These are phyloP conservation scores for Phytopythium sindhum DNA, from an alignment of 352 stramenopile species.

Conservation along the genomic window DNA sequence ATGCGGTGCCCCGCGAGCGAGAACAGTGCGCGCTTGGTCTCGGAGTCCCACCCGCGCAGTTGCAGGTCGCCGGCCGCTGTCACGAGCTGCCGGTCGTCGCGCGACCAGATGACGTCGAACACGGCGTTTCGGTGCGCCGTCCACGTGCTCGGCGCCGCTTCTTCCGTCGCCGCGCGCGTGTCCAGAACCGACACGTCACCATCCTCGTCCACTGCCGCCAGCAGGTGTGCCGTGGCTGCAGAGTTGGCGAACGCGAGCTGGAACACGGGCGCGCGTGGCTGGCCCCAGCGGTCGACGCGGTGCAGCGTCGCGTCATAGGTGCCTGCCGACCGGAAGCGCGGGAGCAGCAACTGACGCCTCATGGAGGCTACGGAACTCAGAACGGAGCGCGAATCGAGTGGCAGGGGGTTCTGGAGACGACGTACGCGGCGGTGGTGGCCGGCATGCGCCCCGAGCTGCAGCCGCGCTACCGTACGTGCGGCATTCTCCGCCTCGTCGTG, in stretches of 20 bases:
- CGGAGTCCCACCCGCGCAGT: conserved; percentile 51
- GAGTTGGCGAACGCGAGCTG: conserved; percentile 43
- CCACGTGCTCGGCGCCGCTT: conserved; percentile 18
- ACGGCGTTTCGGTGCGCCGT: conserved; percentile 62
- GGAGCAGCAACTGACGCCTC: conserved; percentile 22
- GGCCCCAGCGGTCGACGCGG: not conserved
- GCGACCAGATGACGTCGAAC: conserved; percentile 66
- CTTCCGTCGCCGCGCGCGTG: conserved; percentile 9
- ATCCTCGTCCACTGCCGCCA: conserved; percentile 59
- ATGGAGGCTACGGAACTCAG: conserved; percentile 15
- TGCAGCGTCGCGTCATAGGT: not conserved
- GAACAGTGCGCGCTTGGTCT: conserved; percentile 33
- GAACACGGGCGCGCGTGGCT: conserved; percentile 36
- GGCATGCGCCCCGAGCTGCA: conserved; percentile 31
- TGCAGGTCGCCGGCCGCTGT: conserved; percentile 59
- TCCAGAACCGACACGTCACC: conserved; percentile 45
- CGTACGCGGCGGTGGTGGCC: conserved; percentile 17
- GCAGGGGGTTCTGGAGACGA: conserved; percentile 8
- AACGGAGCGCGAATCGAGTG: conserved; percentile 13
- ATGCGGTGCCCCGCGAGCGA: conserved; percentile 47
- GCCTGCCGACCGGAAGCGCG: conserved; percentile 6
- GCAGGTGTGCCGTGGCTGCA: conserved; percentile 12
- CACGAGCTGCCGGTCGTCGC: conserved; percentile 41
- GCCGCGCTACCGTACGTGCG: conserved; percentile 26
- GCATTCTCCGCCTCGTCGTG: conserved; percentile 19